Conservation (phyloP, 345 rosid genomes). For the Crucihimalaya himalaica region DNA sequence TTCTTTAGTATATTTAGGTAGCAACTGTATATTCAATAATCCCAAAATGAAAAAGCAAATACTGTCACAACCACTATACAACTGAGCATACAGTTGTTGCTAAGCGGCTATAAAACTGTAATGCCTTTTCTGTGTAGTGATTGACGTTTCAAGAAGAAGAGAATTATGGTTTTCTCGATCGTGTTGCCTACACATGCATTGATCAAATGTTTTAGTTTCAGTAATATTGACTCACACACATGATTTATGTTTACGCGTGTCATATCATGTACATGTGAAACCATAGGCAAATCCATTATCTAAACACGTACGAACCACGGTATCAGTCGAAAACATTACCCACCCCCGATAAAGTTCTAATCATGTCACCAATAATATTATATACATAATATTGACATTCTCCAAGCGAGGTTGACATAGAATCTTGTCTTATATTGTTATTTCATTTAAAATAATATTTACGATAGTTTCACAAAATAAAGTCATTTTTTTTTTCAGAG, state of each 20-base stretch:
- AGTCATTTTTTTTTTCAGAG: too few species aligned
- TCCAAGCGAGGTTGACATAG: constrained; percentile 19
- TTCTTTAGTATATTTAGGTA: too few species aligned
- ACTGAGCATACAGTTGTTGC: too few species aligned
- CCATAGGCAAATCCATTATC: neutral
- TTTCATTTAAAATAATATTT: too few species aligned
- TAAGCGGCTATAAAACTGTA: neutral
- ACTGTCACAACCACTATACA: too few species aligned
- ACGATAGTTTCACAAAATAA: too few species aligned
- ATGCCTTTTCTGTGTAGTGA: neutral
- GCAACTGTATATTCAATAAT: too few species aligned
- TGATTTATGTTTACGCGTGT: neutral
- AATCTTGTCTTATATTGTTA: too few species aligned
- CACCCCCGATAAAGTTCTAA: neutral
- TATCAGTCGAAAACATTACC: constrained; percentile 16
- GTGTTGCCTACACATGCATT: too few species aligned
- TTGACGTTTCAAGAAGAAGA: neutral
- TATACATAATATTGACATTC: neutral
- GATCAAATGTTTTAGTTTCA: too few species aligned
- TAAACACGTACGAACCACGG: constrained; percentile 38
- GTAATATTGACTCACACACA: neutral
- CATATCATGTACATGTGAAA: too few species aligned
- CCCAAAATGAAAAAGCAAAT: too few species aligned
- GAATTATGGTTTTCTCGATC: neutral
- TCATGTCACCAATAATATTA: neutral